Percentiles rank a stretch among this genome's conserved stretches.
Conservation (phyloP, 2,329 filamentous ascomycete species). For the Cercospora sesami region DNA sequence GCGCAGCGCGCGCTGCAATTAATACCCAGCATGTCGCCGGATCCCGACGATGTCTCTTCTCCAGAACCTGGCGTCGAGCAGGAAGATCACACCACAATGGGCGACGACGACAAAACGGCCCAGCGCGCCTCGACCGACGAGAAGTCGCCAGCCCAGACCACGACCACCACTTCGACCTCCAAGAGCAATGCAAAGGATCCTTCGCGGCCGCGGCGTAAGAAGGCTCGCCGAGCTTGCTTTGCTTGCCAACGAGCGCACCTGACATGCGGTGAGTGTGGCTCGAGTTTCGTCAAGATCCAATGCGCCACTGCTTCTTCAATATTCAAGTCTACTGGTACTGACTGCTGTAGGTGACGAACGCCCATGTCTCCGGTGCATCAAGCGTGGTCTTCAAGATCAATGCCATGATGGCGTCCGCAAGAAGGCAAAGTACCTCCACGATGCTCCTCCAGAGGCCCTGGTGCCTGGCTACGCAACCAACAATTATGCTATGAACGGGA, state of each 20-base stretch:
- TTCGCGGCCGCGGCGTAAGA: conserved; percentile 84
- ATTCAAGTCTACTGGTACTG: conserved; percentile 7
- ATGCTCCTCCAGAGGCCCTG: conserved; percentile 85
- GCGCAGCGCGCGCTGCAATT: conserved; percentile 13
- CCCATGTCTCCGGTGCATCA: conserved; percentile 90
- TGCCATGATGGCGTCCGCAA: conserved; percentile 97
- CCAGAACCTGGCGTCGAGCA: conserved; percentile 48
- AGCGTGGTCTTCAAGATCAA: conserved; percentile 82
- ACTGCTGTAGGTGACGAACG: conserved; percentile 76
- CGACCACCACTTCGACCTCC: conserved; percentile 35
- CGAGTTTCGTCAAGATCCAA: not conserved
- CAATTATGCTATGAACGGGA: conserved; percentile 53
- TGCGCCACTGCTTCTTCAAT: not conserved
- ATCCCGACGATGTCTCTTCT: conserved; percentile 51
- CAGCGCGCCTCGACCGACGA: conserved; percentile 44
- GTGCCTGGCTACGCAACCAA: conserved; percentile 77
- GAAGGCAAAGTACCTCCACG: conserved; percentile 98
- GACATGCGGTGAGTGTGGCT: conserved; percentile 81
- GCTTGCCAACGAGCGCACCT: conserved; percentile 96
- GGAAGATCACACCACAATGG: conserved; percentile 46
- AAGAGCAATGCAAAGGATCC: conserved; percentile 75
- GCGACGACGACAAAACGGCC: conserved; percentile 40
- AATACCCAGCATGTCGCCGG: conserved; percentile 52
- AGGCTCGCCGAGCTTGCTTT: conserved; percentile 91
- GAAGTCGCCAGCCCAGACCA: conserved; percentile 36